Conservation (phyloP, 1,284 basidiomycete species). For the Ceratobasidium sp. region DNA sequence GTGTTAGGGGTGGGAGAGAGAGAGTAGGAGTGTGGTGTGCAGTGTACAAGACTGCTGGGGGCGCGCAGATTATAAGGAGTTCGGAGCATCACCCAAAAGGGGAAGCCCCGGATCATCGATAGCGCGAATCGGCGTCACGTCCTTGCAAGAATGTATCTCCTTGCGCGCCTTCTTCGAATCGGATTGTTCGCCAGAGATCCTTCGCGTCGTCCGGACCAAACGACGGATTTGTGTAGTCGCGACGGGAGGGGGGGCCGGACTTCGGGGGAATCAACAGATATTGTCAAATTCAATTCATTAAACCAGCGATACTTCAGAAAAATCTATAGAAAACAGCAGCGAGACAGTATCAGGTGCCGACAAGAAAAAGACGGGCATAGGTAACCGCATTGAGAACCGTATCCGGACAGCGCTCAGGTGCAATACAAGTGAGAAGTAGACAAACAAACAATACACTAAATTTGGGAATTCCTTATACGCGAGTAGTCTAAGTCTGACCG, state of each 20-base stretch:
- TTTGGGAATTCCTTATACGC: background rate
- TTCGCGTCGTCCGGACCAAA: conserved; percentile 33
- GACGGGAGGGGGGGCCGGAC: conserved; percentile 24
- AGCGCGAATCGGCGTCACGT: conserved; percentile 13
- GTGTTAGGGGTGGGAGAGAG: conserved; percentile 34
- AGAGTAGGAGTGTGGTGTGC: conserved; percentile 39
- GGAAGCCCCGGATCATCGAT: conserved; percentile 27
- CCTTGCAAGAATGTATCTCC: conserved; percentile 43
- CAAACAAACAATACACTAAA: conserved; percentile 23
- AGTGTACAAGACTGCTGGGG: background rate
- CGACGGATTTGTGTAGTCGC: conserved; percentile 36
- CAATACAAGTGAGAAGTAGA: conserved; percentile 21
- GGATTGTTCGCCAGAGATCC: conserved; percentile 1
- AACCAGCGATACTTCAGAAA: conserved; percentile 8
- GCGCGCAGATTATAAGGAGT: conserved; percentile 10
- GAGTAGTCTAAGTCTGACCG: conserved; percentile 14
- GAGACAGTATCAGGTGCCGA: background rate
- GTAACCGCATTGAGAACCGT: conserved; percentile 26
- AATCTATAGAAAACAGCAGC: conserved; percentile 25
- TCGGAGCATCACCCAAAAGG: conserved; percentile 33
- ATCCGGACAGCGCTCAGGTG: conserved; percentile 35
- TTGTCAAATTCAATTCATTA: conserved; percentile 30
- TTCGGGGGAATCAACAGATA: conserved; percentile 31
- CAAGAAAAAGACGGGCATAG: conserved; percentile 8
- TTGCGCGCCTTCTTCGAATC: conserved; percentile 6